Conservation (phyloP, 2,329 filamentous ascomycete species). For the Cercospora sojina region DNA sequence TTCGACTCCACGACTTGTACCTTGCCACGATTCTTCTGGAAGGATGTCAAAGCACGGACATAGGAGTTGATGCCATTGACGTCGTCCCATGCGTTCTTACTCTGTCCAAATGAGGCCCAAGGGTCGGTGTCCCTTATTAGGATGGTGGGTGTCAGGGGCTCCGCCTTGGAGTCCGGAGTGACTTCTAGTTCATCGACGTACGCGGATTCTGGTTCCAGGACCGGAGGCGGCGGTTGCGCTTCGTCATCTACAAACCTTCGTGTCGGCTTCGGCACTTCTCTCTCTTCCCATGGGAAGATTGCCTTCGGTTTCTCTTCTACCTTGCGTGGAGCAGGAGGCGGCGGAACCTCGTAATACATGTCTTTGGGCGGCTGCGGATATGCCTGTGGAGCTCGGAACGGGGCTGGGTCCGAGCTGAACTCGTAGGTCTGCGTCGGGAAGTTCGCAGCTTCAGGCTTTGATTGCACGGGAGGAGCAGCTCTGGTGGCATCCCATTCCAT, state of each 20-base stretch:
- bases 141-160: constrained; percentile 48
- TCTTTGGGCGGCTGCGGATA: constrained; percentile 82
- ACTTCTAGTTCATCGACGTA: constrained; percentile 35
- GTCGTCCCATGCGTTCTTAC: constrained; percentile 85
- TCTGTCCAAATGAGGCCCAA: constrained; percentile 69
- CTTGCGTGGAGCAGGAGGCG: constrained; percentile 48
- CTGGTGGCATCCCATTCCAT: constrained; percentile 63
- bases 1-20: constrained; percentile 27
- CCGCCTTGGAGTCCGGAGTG: constrained; percentile 23
- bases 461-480: constrained; percentile 60
- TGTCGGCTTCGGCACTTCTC: constrained; percentile 61
- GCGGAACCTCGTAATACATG: constrained; percentile 84
- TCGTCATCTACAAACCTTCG: constrained; percentile 65
- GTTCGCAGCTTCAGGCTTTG: constrained; percentile 80
- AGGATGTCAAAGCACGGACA: constrained; percentile 66
- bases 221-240: constrained; percentile 23
- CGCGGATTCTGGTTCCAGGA: constrained; percentile 23
- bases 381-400: constrained; percentile 72
- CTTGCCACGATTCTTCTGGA: constrained; percentile 59
- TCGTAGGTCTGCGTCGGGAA: constrained; percentile 76
- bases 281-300: constrained; percentile 88
- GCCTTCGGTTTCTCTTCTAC: constrained; percentile 58
- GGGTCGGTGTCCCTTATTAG: constrained; percentile 54
- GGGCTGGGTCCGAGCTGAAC: constrained; percentile 73
- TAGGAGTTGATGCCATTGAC: constrained; percentile 85